These are phyloP conservation scores for Leccinum proximum DNA, from an alignment of 1,284 basidiomycete species.

Conservation along the genomic window DNA sequence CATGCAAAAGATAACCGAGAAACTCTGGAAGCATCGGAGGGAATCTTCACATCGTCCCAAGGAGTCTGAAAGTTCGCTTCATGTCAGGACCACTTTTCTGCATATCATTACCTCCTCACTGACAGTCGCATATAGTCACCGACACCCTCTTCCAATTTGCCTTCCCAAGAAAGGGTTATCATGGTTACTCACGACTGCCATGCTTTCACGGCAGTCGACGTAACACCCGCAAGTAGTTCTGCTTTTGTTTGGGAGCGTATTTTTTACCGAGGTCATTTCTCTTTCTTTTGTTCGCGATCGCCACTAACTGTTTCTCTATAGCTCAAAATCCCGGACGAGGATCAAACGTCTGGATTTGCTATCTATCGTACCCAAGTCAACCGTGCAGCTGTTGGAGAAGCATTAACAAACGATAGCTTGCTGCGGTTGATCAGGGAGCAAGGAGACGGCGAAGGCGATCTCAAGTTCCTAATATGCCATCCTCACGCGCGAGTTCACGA, in stretches of 20 bases:
- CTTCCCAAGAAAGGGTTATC: too few species aligned
- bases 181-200: too few species aligned
- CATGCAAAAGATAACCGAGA: constrained; percentile 28
- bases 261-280: constrained; percentile 41
- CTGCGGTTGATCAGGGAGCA: constrained; percentile 68
- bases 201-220: too few species aligned
- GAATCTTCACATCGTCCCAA: constrained; percentile 29
- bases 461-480: constrained; percentile 80
- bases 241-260: too few species aligned
- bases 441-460: constrained; percentile 71
- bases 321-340: constrained; percentile 85
- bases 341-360: constrained; percentile 63
- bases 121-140: constrained; percentile 24
- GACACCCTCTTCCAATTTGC: constrained; percentile 12
- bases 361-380: constrained; percentile 88
- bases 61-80: constrained; percentile 28
- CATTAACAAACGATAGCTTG: constrained; percentile 66
- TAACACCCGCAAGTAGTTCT: too few species aligned
- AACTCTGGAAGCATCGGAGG: constrained; percentile 25
- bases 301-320: constrained; percentile 31
- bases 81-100: constrained; percentile 17
- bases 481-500: constrained; percentile 60
- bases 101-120: constrained; percentile 4
- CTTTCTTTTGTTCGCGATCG: constrained; percentile 3
- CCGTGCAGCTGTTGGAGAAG: constrained; percentile 66